Conservation (phyloP, 208 protist species). For the Zelonia costaricensis region DNA sequence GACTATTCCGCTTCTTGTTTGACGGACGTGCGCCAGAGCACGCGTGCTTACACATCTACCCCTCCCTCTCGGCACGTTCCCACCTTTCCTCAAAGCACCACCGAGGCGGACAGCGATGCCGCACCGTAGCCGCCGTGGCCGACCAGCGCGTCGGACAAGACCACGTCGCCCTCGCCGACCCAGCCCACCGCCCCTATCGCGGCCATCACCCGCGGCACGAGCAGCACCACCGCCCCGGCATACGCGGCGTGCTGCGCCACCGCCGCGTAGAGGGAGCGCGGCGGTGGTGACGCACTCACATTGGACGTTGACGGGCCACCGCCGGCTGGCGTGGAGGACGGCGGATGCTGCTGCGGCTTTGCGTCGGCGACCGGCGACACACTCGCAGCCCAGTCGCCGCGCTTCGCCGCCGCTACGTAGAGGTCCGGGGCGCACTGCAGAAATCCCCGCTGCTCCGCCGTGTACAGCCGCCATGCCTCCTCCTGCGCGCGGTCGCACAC, state of each 20-base stretch:
- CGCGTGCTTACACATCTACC: background rate
- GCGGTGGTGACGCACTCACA: background rate
- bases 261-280: slow-evolving; percentile 29
- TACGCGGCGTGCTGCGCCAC: slow-evolving; percentile 11
- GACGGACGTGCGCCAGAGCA: background rate
- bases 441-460: slow-evolving; percentile 62
- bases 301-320: too few species aligned
- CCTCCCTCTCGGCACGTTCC: background rate
- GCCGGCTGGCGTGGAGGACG: background rate
- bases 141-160: slow-evolving; percentile 23
- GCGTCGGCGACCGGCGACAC: background rate
- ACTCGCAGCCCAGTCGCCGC: background rate
- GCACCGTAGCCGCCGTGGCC: slow-evolving; percentile 43
- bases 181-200: slow-evolving; percentile 61
- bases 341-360: background rate
- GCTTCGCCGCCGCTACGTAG: slow-evolving; percentile 30
- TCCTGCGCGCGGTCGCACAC: slow-evolving; percentile 30
- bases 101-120: slow-evolving; percentile 77
- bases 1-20: too few species aligned
- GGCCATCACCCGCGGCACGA: slow-evolving; percentile 54
- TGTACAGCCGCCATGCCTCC: slow-evolving; percentile 53
- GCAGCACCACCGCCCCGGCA: slow-evolving; percentile 35
- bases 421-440: slow-evolving; percentile 83
- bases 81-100: slow-evolving; percentile 36
- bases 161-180: slow-evolving; percentile 57